Conservation (phyloP, 345 rosid species). For the Salix viminalis region DNA sequence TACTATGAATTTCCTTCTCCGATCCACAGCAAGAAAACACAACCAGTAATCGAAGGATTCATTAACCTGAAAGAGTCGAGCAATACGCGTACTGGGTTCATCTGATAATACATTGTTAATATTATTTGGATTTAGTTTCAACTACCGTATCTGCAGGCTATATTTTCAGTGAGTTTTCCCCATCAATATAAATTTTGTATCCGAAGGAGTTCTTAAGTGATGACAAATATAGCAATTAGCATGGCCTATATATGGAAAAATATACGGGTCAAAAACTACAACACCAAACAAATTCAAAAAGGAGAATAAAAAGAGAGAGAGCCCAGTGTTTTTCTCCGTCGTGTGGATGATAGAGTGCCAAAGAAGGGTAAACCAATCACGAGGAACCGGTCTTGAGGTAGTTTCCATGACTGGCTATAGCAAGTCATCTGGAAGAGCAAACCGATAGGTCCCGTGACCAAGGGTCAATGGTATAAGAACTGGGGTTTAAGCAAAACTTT, state of each 20-base stretch:
- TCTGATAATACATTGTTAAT: neutral
- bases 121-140: neutral
- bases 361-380: conserved; percentile 5
- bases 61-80: neutral
- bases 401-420: conserved; percentile 4
- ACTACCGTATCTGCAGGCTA: neutral
- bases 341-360: neutral
- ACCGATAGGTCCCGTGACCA: conserved; percentile 15
- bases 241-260: neutral
- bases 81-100: neutral
- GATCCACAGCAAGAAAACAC: neutral
- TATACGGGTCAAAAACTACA: neutral
- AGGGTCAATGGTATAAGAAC: conserved; percentile 23
- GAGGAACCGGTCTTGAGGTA: conserved; percentile 19
- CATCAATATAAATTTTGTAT: neutral
- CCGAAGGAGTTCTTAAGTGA: neutral
- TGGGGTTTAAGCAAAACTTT: conserved; percentile 21
- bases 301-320: neutral
- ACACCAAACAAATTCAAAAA: neutral
- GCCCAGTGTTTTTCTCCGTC: conserved; percentile 9
- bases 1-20: neutral
- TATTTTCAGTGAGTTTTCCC: neutral
- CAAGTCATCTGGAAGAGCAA: neutral
- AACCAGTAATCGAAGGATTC: neutral
- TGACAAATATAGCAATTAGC: neutral